These are phyloP conservation scores for Medicago arabica DNA, from an alignment of 306 rosid genomes.

Conservation along the genomic window DNA sequence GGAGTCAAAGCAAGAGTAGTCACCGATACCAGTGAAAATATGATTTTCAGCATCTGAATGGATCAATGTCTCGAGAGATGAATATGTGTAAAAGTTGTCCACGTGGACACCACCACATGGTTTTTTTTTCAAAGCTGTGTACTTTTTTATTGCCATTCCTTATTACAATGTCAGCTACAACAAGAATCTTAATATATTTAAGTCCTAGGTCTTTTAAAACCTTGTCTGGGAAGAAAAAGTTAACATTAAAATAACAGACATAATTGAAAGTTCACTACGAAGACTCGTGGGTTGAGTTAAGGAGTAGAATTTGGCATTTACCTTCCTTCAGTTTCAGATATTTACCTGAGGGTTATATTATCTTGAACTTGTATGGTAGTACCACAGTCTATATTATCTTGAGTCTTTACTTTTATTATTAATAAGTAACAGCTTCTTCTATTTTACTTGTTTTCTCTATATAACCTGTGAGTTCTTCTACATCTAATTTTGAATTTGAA, in stretches of 20 bases:
- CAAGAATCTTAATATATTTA: constrained; percentile 11
- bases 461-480: neutral
- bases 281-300: neutral
- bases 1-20: neutral
- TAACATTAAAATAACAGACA: constrained; percentile 8
- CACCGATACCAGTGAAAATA: neutral
- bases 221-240: neutral
- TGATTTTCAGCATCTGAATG: neutral
- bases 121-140: neutral
- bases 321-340: too few species aligned
- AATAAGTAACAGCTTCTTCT: neutral
- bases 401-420: neutral
- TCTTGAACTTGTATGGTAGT: neutral
- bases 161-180: neutral
- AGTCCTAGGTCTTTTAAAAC: constrained; percentile 5
- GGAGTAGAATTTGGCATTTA: neutral
- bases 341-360: too few species aligned
- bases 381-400: neutral
- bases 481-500: neutral
- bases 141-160: neutral
- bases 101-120: neutral
- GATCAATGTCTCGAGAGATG: neutral
- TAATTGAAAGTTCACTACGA: neutral
- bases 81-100: too few species aligned
- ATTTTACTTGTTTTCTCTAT: neutral